These are phyloP conservation scores for Lactarius hengduanensis DNA, from an alignment of 768 basidiomycete genomes.

Conservation along the genomic window DNA sequence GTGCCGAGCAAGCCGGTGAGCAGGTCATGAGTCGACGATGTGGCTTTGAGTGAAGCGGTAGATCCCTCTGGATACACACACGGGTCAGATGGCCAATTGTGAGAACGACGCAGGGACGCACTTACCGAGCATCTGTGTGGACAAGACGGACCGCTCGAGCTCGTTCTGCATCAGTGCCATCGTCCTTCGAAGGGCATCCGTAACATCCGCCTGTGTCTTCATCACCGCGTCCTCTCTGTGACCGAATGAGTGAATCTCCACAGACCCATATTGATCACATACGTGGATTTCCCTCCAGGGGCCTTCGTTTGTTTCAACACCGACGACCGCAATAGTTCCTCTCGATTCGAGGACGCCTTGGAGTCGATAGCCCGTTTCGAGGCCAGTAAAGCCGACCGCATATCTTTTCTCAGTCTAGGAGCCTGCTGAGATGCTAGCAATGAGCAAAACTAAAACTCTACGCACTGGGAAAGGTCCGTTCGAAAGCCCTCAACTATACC, in stretches of 20 bases:
- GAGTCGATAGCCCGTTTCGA: slow-evolving; percentile 76
- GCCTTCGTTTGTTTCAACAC: slow-evolving; percentile 48
- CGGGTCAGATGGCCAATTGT: background rate
- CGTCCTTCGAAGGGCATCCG: slow-evolving; percentile 82
- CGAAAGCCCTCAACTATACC: slow-evolving; percentile 50
- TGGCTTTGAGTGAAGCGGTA: slow-evolving; percentile 68
- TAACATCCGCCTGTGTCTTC: slow-evolving; percentile 87
- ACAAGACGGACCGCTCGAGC: slow-evolving; percentile 84
- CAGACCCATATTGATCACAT: slow-evolving; percentile 33
- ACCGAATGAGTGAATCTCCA: slow-evolving; percentile 15
- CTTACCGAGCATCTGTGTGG: slow-evolving; percentile 80
- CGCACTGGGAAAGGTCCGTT: slow-evolving; percentile 51
- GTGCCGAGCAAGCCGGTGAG: slow-evolving; percentile 69
- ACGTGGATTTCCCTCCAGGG: slow-evolving; percentile 62
- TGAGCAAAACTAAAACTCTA: slow-evolving; percentile 25
- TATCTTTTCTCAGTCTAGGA: slow-evolving; percentile 57
- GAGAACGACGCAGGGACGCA: slow-evolving; percentile 2
- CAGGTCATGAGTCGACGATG: slow-evolving; percentile 74
- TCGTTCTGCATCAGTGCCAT: slow-evolving; percentile 87
- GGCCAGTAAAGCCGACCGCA: slow-evolving; percentile 62
- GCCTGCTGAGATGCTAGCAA: slow-evolving; percentile 4
- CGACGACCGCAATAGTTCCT: slow-evolving; percentile 64
- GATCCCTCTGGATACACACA: slow-evolving; percentile 61
- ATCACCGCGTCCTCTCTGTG: slow-evolving; percentile 80
- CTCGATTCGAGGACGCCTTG: slow-evolving; percentile 54